These are phyloP conservation scores for Coemansia sp. DNA, from an alignment of 192 early-diverging fungal genomes.

Conservation along the genomic window DNA sequence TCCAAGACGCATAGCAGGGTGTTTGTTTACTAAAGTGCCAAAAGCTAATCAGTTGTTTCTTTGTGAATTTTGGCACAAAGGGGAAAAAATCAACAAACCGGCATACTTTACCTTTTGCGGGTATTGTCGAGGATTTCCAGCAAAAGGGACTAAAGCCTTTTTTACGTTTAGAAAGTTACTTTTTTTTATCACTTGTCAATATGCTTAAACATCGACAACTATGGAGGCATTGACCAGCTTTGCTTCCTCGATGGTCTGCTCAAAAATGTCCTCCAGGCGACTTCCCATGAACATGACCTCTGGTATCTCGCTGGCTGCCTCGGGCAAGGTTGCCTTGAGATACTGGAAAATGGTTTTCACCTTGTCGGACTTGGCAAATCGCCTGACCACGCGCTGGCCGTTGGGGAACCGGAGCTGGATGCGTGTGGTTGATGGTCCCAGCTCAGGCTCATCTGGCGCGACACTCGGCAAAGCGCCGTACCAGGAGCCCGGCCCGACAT, in stretches of 20 bases:
- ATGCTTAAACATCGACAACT: constrained; percentile 37
- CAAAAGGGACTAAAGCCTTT: neutral
- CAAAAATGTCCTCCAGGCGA: constrained; percentile 61
- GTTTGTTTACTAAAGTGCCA: neutral
- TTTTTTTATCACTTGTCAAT: neutral
- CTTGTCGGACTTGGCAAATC: constrained; percentile 69
- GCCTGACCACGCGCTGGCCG: constrained; percentile 72
- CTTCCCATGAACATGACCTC: constrained; percentile 68
- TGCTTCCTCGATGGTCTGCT: constrained; percentile 70
- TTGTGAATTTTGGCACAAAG: constrained; percentile 5
- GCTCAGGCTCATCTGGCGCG: constrained; percentile 43
- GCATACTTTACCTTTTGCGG: neutral
- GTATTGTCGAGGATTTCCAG: neutral
- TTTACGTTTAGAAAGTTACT: neutral
- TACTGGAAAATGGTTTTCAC: constrained; percentile 80
- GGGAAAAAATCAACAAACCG: constrained; percentile 5
- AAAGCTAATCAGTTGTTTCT: no score
- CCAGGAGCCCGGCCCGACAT: constrained; percentile 19
- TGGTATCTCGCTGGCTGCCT: constrained; percentile 57
- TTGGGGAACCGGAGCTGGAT: constrained; percentile 83
- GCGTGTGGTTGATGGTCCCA: constrained; percentile 60
- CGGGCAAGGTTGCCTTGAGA: constrained; percentile 69
- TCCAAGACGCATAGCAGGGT: neutral
- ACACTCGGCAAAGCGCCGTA: constrained; percentile 28
- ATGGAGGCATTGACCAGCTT: constrained; percentile 62